Evolutionary conservation across 805 yeast genomes (phyloP).

Genomic region (Peterozyma xylosa): DNA sequence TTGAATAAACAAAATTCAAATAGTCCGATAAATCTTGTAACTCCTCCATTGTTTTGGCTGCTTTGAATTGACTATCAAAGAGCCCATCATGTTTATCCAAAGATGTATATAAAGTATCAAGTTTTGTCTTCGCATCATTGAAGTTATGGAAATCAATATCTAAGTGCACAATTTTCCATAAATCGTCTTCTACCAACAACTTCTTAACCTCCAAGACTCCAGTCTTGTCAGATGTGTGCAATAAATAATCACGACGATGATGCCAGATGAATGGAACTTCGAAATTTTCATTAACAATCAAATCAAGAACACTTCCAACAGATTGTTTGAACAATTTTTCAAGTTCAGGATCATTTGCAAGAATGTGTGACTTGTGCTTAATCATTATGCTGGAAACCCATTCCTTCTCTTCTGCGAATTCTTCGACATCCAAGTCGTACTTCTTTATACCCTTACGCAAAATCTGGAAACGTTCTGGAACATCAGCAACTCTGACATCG

Average conservation of each 20-base stretch:
- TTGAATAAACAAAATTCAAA: slow-evolving; percentile 65
- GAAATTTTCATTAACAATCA: slow-evolving; percentile 64
- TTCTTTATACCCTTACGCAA: slow-evolving; percentile 59
- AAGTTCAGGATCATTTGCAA: slow-evolving; percentile 22
- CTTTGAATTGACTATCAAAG: slow-evolving; percentile 44
- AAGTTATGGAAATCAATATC: slow-evolving; percentile 87
- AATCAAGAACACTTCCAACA: slow-evolving; percentile 64
- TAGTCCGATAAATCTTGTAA: slow-evolving; percentile 85
- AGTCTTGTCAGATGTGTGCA: slow-evolving; percentile 42
- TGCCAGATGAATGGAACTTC: slow-evolving; percentile 96
- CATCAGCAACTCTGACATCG: slow-evolving; percentile 73
- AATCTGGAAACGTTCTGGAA: slow-evolving; percentile 89
- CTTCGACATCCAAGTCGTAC: slow-evolving; percentile 63
- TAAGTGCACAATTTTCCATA: slow-evolving; percentile 84
- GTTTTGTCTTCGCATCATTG: slow-evolving; percentile 57
- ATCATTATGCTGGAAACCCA: slow-evolving; percentile 73
- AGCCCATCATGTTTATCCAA: slow-evolving; percentile 52
- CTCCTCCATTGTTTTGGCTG: slow-evolving; percentile 62
- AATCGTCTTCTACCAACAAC: slow-evolving; percentile 68
- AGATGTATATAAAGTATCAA: slow-evolving; percentile 46
- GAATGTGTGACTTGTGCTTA: slow-evolving; percentile 43
- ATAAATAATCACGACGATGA: slow-evolving; percentile 84
- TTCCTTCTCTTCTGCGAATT: slow-evolving; percentile 60
- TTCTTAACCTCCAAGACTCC: slow-evolving; percentile 40
- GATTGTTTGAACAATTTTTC: slow-evolving; percentile 56